A percentile compares a stretch with the other conserved stretches of the same genome.
Conservation (phyloP, 176 grass and related monocot genomes). For the Hyparrhenia diplandra region DNA sequence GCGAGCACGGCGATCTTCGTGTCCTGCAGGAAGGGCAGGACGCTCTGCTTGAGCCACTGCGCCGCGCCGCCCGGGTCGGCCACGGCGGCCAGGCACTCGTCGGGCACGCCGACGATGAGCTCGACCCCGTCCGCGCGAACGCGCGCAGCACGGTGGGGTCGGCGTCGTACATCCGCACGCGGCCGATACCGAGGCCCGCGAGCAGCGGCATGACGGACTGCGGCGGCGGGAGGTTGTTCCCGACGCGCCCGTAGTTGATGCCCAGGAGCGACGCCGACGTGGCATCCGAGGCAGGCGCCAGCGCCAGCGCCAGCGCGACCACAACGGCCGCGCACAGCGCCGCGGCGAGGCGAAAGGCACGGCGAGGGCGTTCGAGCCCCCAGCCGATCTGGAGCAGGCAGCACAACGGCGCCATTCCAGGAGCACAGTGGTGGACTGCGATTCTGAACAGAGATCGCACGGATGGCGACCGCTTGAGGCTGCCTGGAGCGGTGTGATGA, state of each 20-base stretch:
- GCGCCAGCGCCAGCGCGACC: neutral
- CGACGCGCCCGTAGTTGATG: conserved; percentile 85
- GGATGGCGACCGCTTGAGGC: neutral
- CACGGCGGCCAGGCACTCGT: conserved; percentile 41
- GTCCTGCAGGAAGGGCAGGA: conserved; percentile 44
- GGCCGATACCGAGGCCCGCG: conserved; percentile 44
- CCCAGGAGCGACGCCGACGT: conserved; percentile 51
- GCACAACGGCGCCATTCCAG: conserved; percentile 19
- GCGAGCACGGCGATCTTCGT: conserved; percentile 64
- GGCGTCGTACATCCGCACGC: conserved; percentile 74
- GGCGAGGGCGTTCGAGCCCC: neutral
- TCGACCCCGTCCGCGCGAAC: conserved; percentile 64
- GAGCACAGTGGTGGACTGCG: neutral
- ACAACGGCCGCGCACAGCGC: conserved; percentile 16
- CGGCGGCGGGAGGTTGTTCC: conserved; percentile 60
- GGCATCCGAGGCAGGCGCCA: conserved; percentile 15
- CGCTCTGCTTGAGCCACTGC: conserved; percentile 41
- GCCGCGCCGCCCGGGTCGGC: conserved; percentile 28
- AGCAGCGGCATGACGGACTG: conserved; percentile 44
- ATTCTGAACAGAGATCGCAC: neutral
- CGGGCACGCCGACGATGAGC: conserved; percentile 62
- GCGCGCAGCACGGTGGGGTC: conserved; percentile 52
- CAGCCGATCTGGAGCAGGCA: neutral
- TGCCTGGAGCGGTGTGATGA: no score
- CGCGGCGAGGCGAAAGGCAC: neutral